Percentiles rank a stretch among this genome's conserved stretches.
Evolutionary conservation across 805 yeast species (phyloP).

Genomic region (Candida khao-thaluensis): DNA sequence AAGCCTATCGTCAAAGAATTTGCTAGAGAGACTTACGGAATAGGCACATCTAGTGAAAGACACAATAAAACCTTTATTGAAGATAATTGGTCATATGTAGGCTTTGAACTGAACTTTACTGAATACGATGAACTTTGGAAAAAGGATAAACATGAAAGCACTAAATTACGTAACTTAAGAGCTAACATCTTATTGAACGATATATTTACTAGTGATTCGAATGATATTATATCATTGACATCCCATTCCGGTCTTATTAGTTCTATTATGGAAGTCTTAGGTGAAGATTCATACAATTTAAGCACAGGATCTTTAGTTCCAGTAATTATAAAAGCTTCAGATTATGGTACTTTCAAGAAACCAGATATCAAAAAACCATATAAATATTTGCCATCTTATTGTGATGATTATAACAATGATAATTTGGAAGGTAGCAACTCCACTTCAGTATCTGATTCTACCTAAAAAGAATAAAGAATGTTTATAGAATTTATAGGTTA

Average conservation of each 20-base stretch:
- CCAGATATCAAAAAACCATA: constrained; percentile 16
- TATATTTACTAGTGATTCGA: constrained; percentile 22
- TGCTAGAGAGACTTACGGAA: constrained; percentile 34
- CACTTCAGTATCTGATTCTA: no score
- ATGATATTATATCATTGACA: constrained; percentile 24
- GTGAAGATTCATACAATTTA: constrained; percentile 24
- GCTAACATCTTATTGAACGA: constrained; percentile 27
- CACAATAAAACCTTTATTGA: constrained; percentile 23
- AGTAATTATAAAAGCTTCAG: constrained; percentile 21
- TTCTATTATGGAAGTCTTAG: constrained; percentile 24
- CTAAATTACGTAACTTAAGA: constrained; percentile 25
- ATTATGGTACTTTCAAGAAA: constrained; percentile 8
- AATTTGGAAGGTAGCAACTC: no score
- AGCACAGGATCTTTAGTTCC: constrained; percentile 31
- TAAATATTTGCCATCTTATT: constrained; percentile 14
- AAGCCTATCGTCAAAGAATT: constrained; percentile 26
- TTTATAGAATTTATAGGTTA: no score
- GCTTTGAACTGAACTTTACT: constrained; percentile 26
- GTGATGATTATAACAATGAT: constrained; percentile 7
- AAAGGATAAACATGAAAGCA: constrained; percentile 22
- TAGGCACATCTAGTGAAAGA: constrained; percentile 29
- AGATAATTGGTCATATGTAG: constrained; percentile 19
- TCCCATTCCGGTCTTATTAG: constrained; percentile 30
- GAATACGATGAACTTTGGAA: constrained; percentile 27
- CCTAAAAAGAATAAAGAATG: no score